These are phyloP conservation scores for Heritiera littoralis DNA, from an alignment of 345 rosid genomes.

Conservation along the genomic window DNA sequence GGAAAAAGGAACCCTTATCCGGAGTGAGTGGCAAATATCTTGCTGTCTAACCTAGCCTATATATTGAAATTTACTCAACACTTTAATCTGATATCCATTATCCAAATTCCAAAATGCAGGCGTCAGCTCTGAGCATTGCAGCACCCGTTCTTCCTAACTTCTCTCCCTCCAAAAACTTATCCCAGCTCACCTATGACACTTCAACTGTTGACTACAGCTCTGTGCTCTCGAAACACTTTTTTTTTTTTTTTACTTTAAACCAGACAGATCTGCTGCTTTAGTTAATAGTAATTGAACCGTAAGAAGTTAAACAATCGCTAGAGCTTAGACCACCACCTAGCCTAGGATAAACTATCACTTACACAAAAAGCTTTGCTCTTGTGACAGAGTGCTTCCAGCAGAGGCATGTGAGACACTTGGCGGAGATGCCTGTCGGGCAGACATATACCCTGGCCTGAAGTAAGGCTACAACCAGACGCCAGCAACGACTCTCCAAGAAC, in stretches of 20 bases:
- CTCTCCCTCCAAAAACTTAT: conserved; percentile 28
- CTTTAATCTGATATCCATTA: neutral
- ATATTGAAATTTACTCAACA: neutral
- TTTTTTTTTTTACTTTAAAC: neutral
- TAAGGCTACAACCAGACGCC: conserved; percentile 29
- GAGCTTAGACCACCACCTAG: no score
- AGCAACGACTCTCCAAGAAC: conserved; percentile 6
- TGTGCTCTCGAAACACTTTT: conserved; percentile 42
- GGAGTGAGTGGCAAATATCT: conserved; percentile 23
- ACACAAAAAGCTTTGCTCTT: neutral
- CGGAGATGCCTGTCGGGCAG: conserved; percentile 71
- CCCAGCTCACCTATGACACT: conserved; percentile 26
- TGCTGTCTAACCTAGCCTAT: conserved; percentile 9
- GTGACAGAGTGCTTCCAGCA: conserved; percentile 67
- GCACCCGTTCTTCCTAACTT: conserved; percentile 25
- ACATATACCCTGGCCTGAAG: conserved; percentile 75
- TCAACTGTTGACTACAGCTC: conserved; percentile 56
- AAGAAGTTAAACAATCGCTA: no score
- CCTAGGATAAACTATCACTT: no score
- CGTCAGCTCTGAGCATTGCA: conserved; percentile 33
- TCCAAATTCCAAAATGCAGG: conserved; percentile 37
- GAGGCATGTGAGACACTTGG: conserved; percentile 75
- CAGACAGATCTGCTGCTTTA: neutral
- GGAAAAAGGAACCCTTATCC: conserved; percentile 26
- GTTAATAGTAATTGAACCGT: no score